Conservation (phyloP, 768 basidiomycete genomes). For the Termitomyces sp. region DNA sequence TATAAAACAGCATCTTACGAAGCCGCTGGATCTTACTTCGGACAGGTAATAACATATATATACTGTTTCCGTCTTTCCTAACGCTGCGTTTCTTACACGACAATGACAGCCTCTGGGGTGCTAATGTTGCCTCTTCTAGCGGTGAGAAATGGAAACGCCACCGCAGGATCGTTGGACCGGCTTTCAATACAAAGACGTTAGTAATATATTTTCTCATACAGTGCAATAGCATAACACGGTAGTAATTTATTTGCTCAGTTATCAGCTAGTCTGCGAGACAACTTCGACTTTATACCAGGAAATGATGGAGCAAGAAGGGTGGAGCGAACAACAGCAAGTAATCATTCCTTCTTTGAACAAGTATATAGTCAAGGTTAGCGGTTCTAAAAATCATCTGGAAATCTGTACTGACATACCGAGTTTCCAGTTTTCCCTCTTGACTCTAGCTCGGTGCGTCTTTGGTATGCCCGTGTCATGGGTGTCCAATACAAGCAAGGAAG, state of each 20-base stretch:
- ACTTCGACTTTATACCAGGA: conserved; percentile 21
- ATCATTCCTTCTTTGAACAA: conserved; percentile 15
- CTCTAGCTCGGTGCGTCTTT: conserved; percentile 21
- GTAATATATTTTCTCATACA: not conserved
- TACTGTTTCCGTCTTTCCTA: not conserved
- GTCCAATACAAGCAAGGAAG: not conserved
- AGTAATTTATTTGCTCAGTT: conserved; percentile 9
- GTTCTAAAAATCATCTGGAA: not conserved
- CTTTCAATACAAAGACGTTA: conserved; percentile 26
- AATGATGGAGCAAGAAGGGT: conserved; percentile 23
- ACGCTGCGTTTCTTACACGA: not conserved
- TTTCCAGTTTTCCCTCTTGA: conserved; percentile 18
- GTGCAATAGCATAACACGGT: not conserved
- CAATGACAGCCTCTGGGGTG: conserved; percentile 25
- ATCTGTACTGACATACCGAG: not conserved
- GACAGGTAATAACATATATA: not conserved
- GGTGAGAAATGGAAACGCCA: conserved; percentile 31
- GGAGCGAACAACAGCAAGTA: conserved; percentile 13
- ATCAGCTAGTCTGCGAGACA: conserved; percentile 25
- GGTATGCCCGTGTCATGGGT: conserved; percentile 21
- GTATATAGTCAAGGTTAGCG: conserved; percentile 19
- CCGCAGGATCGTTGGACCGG: conserved; percentile 27
- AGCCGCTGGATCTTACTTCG: conserved; percentile 9
- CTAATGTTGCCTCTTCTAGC: conserved; percentile 28
- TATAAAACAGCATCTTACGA: conserved; percentile 9